Evolutionary conservation across 2,329 filamentous ascomycete species (phyloP).

Genomic region (Penicillium sp.): DNA sequence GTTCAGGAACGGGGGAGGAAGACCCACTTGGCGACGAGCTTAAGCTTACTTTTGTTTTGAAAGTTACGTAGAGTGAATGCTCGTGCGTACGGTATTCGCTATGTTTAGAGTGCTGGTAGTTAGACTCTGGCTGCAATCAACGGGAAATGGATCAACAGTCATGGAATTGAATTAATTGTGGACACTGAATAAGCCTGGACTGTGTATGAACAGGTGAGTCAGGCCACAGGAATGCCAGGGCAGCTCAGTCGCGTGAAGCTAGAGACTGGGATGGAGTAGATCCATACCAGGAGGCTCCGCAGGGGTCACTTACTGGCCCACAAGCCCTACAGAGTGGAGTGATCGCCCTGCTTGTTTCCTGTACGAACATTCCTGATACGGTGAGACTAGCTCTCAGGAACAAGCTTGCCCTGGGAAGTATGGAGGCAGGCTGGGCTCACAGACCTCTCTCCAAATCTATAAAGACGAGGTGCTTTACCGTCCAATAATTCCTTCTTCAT

Average conservation of each 20-base stretch:
- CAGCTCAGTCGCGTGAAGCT: constrained; percentile 12
- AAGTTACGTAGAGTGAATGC: neutral
- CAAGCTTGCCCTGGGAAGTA: constrained; percentile 7
- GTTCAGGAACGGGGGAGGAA: neutral
- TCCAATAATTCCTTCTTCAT: constrained; percentile 28
- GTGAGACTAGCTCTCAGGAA: constrained; percentile 6
- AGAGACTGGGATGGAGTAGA: constrained; percentile 16
- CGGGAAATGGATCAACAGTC: constrained; percentile 2
- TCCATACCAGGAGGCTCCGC: constrained; percentile 27
- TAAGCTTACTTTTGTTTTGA: constrained; percentile 1
- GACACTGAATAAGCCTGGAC: neutral
- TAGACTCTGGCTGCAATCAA: neutral
- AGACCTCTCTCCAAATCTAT: constrained; percentile 34
- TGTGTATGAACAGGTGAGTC: neutral
- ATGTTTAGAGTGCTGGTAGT: neutral
- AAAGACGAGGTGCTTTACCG: constrained; percentile 30
- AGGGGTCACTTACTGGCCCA: constrained; percentile 9
- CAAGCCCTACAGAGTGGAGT: constrained; percentile 14
- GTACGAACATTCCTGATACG: constrained; percentile 35
- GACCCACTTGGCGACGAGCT: constrained; percentile 5
- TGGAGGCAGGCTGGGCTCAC: constrained; percentile 12
- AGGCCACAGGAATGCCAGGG: constrained; percentile 17
- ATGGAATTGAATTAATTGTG: neutral
- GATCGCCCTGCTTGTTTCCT: constrained; percentile 22
- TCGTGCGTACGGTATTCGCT: neutral